Conservation (phyloP, 1,139 yeast species). For the Casaregolazyma lundiana region DNA sequence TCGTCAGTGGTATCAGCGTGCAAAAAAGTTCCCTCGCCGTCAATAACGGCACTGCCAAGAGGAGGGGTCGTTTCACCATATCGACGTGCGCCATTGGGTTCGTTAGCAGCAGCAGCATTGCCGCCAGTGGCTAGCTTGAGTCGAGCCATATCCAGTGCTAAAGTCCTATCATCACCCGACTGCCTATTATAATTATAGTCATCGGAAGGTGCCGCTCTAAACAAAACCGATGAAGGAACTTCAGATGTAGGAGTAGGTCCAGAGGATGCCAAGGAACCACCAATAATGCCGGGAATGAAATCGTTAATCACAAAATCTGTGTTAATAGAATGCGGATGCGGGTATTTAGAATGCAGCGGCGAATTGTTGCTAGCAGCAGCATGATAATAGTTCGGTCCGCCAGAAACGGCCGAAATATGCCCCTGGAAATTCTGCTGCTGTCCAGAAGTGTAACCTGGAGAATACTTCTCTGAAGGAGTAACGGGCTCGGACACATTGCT, state of each 20-base stretch:
- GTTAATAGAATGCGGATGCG: neutral
- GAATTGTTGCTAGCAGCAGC: neutral
- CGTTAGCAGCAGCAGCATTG: neutral
- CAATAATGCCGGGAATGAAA: conserved; percentile 1
- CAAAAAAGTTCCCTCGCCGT: conserved; percentile 19
- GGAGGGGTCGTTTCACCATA: conserved; percentile 12
- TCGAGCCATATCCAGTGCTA: conserved; percentile 9
- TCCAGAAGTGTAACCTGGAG: neutral
- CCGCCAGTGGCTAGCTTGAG: neutral
- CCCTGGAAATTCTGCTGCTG: conserved; percentile 4
- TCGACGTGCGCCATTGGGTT: neutral
- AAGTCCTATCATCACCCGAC: neutral
- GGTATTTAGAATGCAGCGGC: conserved; percentile 1
- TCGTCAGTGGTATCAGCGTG: conserved; percentile 38
- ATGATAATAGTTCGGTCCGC: neutral
- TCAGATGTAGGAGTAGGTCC: conserved; percentile 8
- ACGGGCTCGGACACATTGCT: conserved; percentile 7
- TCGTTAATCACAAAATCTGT: neutral
- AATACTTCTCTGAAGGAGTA: conserved; percentile 8
- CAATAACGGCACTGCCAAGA: conserved; percentile 1
- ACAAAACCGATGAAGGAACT: conserved; percentile 4
- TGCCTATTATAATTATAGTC: conserved; percentile 4
- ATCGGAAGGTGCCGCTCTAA: conserved; percentile 6
- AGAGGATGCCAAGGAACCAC: conserved; percentile 1
- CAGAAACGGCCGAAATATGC: neutral